Evolutionary conservation across 352 stramenopile genomes (phyloP).

Genomic region (Pythium plurisporium): DNA sequence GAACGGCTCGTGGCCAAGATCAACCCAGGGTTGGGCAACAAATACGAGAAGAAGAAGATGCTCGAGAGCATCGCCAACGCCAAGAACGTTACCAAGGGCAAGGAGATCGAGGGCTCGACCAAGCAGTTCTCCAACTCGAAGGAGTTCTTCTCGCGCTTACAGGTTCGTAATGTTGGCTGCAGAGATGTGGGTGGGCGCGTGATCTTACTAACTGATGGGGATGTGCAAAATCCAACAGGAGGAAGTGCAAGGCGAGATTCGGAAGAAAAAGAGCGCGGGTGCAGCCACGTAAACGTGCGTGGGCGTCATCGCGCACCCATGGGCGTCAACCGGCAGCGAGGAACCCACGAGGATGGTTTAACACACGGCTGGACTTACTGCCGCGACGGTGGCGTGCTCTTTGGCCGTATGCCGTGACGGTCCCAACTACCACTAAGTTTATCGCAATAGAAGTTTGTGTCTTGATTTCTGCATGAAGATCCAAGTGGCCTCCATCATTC

Average conservation of each 20-base stretch:
- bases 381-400: too few species aligned
- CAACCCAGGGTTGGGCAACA: conserved; percentile 93
- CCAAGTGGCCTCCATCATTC: not conserved
- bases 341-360: not conserved
- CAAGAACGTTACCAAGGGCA: conserved; percentile 85
- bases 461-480: not conserved
- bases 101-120: conserved; percentile 71
- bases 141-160: conserved; percentile 78
- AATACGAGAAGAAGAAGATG: conserved; percentile 94
- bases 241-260: conserved; percentile 27
- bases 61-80: conserved; percentile 70
- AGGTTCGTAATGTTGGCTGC: conserved; percentile 29
- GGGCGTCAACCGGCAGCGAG: not conserved
- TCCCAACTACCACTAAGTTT: conserved; percentile 12
- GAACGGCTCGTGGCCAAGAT: conserved; percentile 92
- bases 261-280: conserved; percentile 21
- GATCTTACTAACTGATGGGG: not conserved
- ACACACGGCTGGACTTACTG: too few species aligned
- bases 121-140: conserved; percentile 88
- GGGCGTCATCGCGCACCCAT: not conserved
- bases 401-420: too few species aligned
- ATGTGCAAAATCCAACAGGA: conserved; percentile 14
- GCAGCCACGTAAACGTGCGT: conserved; percentile 2
- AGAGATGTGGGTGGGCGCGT: not conserved
- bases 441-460: conserved; percentile 20